Conservation (phyloP, 345 rosid species). For the Salix udensis region DNA sequence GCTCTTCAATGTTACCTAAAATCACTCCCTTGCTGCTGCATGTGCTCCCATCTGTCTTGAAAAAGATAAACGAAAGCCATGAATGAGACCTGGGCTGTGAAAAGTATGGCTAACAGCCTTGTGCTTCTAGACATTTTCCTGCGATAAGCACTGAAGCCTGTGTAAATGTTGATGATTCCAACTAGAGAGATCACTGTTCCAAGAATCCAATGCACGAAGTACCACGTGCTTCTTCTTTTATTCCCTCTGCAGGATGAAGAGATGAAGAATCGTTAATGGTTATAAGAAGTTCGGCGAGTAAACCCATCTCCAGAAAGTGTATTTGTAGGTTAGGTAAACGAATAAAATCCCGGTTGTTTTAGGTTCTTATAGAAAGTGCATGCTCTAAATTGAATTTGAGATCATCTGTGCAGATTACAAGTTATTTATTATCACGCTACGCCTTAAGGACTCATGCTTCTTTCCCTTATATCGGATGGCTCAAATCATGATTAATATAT, state of each 20-base stretch:
- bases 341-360: too few relatives aligned
- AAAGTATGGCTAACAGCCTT: slow-evolving; percentile 59
- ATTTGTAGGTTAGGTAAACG: too few relatives aligned
- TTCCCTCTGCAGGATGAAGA: slow-evolving; percentile 48
- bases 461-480: too few relatives aligned
- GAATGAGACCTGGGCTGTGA: slow-evolving; percentile 63
- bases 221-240: slow-evolving; percentile 68
- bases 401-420: too few relatives aligned
- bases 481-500: too few relatives aligned
- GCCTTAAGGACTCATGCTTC: too few relatives aligned
- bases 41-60: slow-evolving; percentile 80
- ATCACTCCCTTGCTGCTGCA: slow-evolving; percentile 55
- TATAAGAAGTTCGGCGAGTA: not conserved
- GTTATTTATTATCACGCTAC: too few relatives aligned
- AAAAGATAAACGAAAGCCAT: slow-evolving; percentile 67
- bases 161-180: slow-evolving; percentile 72
- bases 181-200: slow-evolving; percentile 59
- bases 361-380: too few relatives aligned
- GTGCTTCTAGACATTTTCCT: slow-evolving; percentile 46
- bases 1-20: slow-evolving; percentile 10
- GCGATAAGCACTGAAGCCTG: slow-evolving; percentile 70
- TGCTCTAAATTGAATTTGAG: too few relatives aligned
- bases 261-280: not conserved
- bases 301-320: too few relatives aligned
- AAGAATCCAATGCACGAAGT: slow-evolving; percentile 68